Conservation (phyloP, 148 eudicot species). For the Chenopodium formosanum region DNA sequence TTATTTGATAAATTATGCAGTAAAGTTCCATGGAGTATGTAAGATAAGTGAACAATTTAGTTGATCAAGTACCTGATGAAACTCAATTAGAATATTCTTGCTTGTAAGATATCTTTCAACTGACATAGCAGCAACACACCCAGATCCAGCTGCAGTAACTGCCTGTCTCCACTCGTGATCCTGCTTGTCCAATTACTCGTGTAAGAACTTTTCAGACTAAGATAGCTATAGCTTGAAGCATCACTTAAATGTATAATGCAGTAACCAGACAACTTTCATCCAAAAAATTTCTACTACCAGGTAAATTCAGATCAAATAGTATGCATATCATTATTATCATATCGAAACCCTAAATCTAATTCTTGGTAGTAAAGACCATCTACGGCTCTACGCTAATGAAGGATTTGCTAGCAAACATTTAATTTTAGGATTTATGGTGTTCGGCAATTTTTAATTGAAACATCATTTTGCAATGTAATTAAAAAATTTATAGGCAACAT, state of each 20-base stretch:
- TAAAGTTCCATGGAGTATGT: not conserved
- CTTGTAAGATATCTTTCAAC: slow-evolving; percentile 96
- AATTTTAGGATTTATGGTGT: too few relatives aligned
- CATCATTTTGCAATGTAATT: too few relatives aligned
- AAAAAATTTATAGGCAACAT: too few relatives aligned
- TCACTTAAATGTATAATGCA: not conserved
- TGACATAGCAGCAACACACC: slow-evolving; percentile 95
- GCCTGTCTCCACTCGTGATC: slow-evolving; percentile 99
- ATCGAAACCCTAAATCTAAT: not conserved
- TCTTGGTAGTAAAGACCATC: not conserved
- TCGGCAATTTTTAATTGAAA: too few relatives aligned
- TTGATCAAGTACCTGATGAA: slow-evolving; percentile 76
- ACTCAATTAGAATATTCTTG: slow-evolving; percentile 80
- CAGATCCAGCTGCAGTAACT: slow-evolving; percentile 97
- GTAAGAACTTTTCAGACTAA: slow-evolving; percentile 15
- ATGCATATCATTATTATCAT: not conserved
- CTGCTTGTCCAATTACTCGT: slow-evolving; percentile 33
- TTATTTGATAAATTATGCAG: not conserved
- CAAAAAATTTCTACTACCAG: not conserved
- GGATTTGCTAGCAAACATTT: too few relatives aligned
- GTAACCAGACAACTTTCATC: not conserved
- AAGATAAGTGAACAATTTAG: not conserved
- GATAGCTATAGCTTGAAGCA: not conserved
- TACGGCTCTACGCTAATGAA: not conserved
- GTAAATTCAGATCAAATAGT: not conserved